These are phyloP conservation scores for Mortierella sp. DNA, from an alignment of 371 early-diverging fungal species.

Conservation along the genomic window DNA sequence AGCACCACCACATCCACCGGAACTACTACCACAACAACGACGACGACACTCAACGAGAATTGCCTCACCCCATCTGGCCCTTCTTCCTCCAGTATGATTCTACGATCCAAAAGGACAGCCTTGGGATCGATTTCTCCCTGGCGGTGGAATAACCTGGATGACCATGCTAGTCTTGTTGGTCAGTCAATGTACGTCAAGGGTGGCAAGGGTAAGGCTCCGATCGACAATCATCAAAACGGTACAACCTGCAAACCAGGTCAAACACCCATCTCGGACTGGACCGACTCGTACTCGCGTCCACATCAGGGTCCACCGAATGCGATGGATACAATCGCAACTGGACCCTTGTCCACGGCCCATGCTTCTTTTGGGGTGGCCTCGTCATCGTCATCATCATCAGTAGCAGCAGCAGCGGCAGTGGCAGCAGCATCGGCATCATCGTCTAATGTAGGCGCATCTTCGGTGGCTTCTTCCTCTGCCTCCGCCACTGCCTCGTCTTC, in stretches of 20 bases:
- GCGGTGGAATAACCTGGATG: conserved; percentile 42
- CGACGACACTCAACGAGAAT: background rate
- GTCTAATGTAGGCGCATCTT: background rate
- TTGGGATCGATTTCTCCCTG: conserved; percentile 43
- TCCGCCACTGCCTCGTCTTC: background rate
- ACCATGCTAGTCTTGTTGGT: conserved; percentile 3
- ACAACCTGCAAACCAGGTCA: too few relatives aligned
- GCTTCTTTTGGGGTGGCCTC: background rate
- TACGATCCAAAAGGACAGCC: conserved; percentile 30
- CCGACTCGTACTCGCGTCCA: conserved; percentile 8
- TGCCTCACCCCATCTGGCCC: background rate
- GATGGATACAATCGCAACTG: too few relatives aligned
- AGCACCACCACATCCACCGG: conserved; percentile 30
- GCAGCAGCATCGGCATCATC: too few relatives aligned
- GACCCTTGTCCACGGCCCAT: too few relatives aligned
- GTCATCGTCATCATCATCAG: background rate
- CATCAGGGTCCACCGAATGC: too few relatives aligned
- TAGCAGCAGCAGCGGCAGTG: too few relatives aligned
- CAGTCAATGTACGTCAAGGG: too few relatives aligned
- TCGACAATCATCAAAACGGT: too few relatives aligned
- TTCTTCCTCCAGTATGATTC: conserved; percentile 13
- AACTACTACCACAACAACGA: conserved; percentile 4
- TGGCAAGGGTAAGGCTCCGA: too few relatives aligned
- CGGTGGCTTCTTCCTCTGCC: conserved; percentile 8
- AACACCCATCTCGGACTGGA: conserved; percentile 23